Base-by-base conservation (phyloP, 2,329 filamentous ascomycete species). In the Kalaharituber pfeilii region DNA sequence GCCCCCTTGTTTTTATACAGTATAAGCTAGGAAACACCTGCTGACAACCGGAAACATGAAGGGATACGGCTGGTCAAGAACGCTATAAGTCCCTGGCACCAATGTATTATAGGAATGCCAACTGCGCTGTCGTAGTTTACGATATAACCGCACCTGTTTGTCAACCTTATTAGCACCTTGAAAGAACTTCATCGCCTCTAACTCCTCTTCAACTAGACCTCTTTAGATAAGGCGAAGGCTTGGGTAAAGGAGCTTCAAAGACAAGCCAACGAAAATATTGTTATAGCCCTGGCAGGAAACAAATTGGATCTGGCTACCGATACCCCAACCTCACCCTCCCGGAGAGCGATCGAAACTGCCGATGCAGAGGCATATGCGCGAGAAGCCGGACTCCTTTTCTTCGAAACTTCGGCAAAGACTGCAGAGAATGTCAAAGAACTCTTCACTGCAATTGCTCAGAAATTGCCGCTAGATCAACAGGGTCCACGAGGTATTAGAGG, bases 31-130 rank as follows among this genome's bases (percentile, higher is more conserved):
- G 9, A 36, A 47, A 13, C 8, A 13, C 26, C 15, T 28, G 5
- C n/a, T 50, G 13, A 30, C 25, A 27, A 18, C 15, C 2, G 26
- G 24, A 8, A 18, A 28, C 27, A 29, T 50, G 15, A 5, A 64
- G 62, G 62, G 88, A 95, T 71, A 98, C 91, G 8, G 91, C 91
- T 60, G 91, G 91, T 60, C 91, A 98, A 73, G 91, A 98, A 72
- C 81, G 93, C 67, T 98, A 96, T 78, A 96, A 96, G 76, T 96
- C 91, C 11, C 76, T 98, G 62, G 91, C 91, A 29, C 91, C 91
- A 65, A 98, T 98, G 91, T 98, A 98, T 76, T 98, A 98, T 74
- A 77, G 93, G 65, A 98, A 98, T 69, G 93, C 93, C 64, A 96
- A 98, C 78, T 96, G 91, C 72, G 91, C 93, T 56, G 89, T 98